These are phyloP conservation scores for Leccinellum luteum DNA, from an alignment of 768 basidiomycete genomes.

Conservation along the genomic window DNA sequence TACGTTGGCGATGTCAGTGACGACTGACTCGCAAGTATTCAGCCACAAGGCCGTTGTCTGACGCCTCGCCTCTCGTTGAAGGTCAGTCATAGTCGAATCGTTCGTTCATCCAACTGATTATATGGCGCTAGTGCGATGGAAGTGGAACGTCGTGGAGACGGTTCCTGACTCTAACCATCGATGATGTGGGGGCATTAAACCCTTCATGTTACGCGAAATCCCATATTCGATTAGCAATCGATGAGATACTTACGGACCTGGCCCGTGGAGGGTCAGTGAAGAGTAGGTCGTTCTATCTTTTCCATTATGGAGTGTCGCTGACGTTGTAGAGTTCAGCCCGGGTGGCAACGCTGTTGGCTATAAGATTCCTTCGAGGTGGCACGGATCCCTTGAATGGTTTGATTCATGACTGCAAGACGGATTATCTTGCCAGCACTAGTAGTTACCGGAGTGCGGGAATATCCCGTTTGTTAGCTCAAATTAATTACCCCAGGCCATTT, in stretches of 20 bases:
- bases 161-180: slow-evolving; percentile 12
- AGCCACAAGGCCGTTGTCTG: slow-evolving; percentile 23
- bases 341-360: slow-evolving; percentile 11
- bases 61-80: background rate
- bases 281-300: slow-evolving; percentile 3
- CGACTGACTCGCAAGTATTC: slow-evolving; percentile 1
- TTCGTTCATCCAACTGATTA: background rate
- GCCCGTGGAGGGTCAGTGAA: slow-evolving; percentile 21
- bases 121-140: slow-evolving; percentile 3
- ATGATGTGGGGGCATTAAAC: background rate
- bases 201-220: slow-evolving; percentile 7
- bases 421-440: slow-evolving; percentile 9
- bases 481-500: slow-evolving; percentile 38
- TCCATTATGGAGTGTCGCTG: background rate
- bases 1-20: background rate
- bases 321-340: slow-evolving; percentile 6
- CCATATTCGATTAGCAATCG: slow-evolving; percentile 8
- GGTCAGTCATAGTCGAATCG: background rate
- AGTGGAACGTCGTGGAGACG: slow-evolving; percentile 14
- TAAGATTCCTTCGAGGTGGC: background rate
- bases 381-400: background rate
- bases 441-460: slow-evolving; percentile 23
- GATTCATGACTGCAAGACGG: slow-evolving; percentile 4
- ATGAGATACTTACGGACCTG: slow-evolving; percentile 14
- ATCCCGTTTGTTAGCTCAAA: slow-evolving; percentile 30